Conservation (phyloP, 371 early-diverging fungal genomes). For the Actinomucor elegans region DNA sequence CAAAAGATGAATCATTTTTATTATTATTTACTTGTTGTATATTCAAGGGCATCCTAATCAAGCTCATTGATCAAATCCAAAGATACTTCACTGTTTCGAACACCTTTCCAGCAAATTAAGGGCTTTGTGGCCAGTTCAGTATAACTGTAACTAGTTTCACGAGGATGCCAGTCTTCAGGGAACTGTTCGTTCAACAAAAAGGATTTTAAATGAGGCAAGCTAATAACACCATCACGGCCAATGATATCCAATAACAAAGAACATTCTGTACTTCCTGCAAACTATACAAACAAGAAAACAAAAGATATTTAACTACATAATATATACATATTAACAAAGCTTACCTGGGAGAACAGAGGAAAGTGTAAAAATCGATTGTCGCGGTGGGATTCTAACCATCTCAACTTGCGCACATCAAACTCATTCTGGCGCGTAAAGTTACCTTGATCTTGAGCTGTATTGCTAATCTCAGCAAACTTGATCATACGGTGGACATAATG, state of each 20-base stretch:
- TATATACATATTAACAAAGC: background rate
- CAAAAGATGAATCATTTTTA: no score
- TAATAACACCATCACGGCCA: constrained; percentile 26
- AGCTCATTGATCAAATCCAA: constrained; percentile 16
- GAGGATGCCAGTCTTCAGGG: constrained; percentile 38
- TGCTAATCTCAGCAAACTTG: background rate
- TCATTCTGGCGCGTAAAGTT: constrained; percentile 22
- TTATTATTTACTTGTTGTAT: no score
- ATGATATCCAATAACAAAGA: constrained; percentile 27
- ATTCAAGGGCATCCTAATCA: no score
- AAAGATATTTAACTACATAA: background rate
- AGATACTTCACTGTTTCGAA: constrained; percentile 12
- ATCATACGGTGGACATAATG: constrained; percentile 16
- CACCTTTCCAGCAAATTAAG: constrained; percentile 13
- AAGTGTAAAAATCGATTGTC: constrained; percentile 21
- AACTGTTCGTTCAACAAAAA: constrained; percentile 33
- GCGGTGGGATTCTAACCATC: constrained; percentile 28
- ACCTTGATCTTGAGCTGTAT: background rate
- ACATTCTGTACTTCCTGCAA: constrained; percentile 29
- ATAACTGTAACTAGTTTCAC: background rate
- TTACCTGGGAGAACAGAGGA: constrained; percentile 27
- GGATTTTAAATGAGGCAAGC: constrained; percentile 23
- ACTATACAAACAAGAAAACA: constrained; percentile 16
- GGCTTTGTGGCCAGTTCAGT: constrained; percentile 2
- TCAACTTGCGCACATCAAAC: constrained; percentile 15